phyloP scores from a whole-genome alignment of 768 basidiomycete genomes.

The Collybia mongolica region DNA sequence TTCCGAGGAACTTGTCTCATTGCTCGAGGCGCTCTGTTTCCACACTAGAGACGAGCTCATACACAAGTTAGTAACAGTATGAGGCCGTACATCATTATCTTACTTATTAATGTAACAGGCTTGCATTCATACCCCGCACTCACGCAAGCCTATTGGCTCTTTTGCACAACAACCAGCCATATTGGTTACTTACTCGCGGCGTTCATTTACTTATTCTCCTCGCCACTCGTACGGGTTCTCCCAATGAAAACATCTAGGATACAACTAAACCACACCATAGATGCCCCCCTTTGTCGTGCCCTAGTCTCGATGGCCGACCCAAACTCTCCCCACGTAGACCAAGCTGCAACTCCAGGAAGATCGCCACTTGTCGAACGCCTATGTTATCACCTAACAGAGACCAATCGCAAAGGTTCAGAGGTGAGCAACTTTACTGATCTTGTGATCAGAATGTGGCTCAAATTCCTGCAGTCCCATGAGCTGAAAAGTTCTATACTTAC shows the following conservation, averaged over 20 bases:
- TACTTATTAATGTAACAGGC: constrained; percentile 6
- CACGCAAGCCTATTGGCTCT: constrained; percentile 44
- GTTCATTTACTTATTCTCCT: constrained; percentile 52
- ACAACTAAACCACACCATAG: constrained; percentile 25
- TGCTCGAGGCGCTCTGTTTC: constrained; percentile 58
- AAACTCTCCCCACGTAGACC: constrained; percentile 17
- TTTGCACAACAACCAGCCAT: constrained; percentile 49
- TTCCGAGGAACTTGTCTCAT: constrained; percentile 37
- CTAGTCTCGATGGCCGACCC: constrained; percentile 37
- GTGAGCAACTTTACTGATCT: constrained; percentile 21
- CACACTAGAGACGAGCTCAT: constrained; percentile 41
- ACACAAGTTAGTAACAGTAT: constrained; percentile 24
- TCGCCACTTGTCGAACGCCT: constrained; percentile 46
- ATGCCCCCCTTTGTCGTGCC: constrained; percentile 37
- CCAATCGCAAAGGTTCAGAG: constrained; percentile 34
- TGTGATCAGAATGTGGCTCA: background rate
- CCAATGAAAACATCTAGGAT: background rate
- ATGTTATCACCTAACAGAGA: constrained; percentile 48
- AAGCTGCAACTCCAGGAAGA: constrained; percentile 23
- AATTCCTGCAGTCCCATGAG: constrained; percentile 15
- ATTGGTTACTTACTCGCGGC: constrained; percentile 46
- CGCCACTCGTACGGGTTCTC: constrained; percentile 47
- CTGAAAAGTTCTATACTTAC: constrained; percentile 35
- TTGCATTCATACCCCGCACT: constrained; percentile 33
- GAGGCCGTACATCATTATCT: background rate